Conservation (phyloP, 208 protist species). For the Trypanosoma scelopori region DNA sequence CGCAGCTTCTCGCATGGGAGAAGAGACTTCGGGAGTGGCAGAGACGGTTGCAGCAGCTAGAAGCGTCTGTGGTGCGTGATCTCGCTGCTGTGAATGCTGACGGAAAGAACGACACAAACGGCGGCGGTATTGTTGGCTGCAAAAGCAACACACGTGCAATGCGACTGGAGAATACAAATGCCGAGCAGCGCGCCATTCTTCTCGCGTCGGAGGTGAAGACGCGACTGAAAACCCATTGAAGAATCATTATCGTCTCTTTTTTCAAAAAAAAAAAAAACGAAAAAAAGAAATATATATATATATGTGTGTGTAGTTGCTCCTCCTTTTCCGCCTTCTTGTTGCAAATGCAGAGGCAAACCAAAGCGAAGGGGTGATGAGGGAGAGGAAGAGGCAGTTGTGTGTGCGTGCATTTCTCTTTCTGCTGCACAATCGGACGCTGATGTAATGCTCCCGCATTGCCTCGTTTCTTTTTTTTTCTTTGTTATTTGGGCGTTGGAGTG, state of each 20-base stretch:
- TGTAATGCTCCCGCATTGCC: too few relatives aligned
- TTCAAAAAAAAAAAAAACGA: too few relatives aligned
- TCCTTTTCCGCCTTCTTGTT: constrained; percentile 4
- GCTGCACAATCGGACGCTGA: not conserved
- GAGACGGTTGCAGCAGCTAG: not conserved
- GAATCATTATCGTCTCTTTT: not conserved
- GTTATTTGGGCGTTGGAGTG: not conserved
- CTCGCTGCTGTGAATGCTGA: not conserved
- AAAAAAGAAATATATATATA: too few relatives aligned
- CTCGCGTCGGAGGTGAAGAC: constrained; percentile 3
- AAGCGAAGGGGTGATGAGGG: too few relatives aligned
- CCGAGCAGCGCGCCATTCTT: not conserved
- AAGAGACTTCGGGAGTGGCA: constrained; percentile 1
- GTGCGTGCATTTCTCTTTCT: constrained; percentile 15
- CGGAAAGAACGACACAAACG: not conserved
- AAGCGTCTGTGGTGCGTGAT: not conserved
- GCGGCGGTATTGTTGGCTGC: not conserved
- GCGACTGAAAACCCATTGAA: not conserved
- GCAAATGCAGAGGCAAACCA: too few relatives aligned
- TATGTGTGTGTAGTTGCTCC: constrained; percentile 12
- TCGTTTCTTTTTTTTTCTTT: constrained; percentile 6
- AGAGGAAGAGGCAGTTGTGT: too few relatives aligned
- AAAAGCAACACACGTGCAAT: not conserved
- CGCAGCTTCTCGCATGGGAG: constrained; percentile 5
- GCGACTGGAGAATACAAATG: not conserved